These are phyloP conservation scores for Volvox africanus DNA, from an alignment of 139 green algal genomes.

Conservation along the genomic window DNA sequence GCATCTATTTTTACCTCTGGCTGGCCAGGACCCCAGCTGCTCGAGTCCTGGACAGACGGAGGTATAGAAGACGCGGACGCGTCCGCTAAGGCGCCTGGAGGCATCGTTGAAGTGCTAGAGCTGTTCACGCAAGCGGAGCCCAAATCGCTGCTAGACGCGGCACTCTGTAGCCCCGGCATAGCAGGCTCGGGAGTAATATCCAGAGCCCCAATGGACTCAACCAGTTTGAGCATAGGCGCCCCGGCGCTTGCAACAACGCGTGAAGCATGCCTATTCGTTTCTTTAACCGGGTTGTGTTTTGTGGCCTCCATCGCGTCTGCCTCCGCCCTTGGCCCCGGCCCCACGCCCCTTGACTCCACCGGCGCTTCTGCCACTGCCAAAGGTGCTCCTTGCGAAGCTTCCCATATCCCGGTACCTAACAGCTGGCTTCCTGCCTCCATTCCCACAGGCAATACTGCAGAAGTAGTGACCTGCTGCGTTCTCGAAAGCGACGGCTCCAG, in stretches of 20 bases:
- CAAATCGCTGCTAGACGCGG: constrained; percentile 3
- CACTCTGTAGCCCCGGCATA: neutral
- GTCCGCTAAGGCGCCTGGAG: neutral
- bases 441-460: neutral
- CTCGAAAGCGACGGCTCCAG: neutral
- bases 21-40: neutral
- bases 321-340: neutral
- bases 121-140: neutral
- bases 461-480: neutral
- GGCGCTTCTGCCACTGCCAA: neutral
- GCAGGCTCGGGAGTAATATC: neutral
- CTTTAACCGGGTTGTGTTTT: no score
- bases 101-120: neutral
- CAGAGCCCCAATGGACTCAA: neutral
- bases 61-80: neutral
- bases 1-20: neutral
- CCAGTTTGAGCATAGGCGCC: no score
- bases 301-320: neutral
- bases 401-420: neutral
- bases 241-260: no score
- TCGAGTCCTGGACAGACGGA: neutral
- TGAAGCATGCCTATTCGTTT: no score
- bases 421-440: neutral
- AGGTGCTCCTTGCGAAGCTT: neutral
- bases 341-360: neutral